Percentiles rank a stretch among this genome's conserved stretches.
Conservation (phyloP, 2,329 filamentous ascomycete species). For the Botryotinia convoluta region DNA sequence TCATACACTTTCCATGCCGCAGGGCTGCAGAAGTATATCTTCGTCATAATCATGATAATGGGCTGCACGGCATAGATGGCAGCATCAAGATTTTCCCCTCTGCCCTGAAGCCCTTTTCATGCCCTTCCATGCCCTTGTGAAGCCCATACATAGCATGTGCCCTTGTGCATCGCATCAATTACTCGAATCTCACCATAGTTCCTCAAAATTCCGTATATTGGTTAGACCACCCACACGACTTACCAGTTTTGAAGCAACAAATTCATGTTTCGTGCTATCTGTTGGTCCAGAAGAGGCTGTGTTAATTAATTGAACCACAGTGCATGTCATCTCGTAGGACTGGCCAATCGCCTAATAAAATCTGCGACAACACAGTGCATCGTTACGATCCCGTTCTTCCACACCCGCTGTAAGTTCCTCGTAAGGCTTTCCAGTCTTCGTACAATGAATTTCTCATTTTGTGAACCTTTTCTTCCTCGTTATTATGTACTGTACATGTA, state of each 20-base stretch:
- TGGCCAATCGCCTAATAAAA: neutral
- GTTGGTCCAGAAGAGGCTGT: neutral
- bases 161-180: neutral
- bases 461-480: neutral
- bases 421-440: neutral
- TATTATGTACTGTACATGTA: neutral
- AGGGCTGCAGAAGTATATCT: conserved; percentile 2
- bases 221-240: neutral
- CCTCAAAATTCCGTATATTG: neutral
- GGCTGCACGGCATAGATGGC: neutral
- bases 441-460: neutral
- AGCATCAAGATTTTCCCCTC: neutral
- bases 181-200: neutral
- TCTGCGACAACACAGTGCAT: neutral
- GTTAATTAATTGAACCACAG: neutral
- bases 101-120: conserved; percentile 1
- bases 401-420: neutral
- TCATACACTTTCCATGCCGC: neutral
- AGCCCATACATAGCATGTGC: neutral
- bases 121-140: neutral
- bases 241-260: neutral
- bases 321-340: neutral
- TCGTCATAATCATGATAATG: neutral
- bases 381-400: conserved; percentile 3
- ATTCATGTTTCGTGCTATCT: neutral